These are phyloP conservation scores for Podaxis sp. DNA, from an alignment of 768 basidiomycete genomes.

Conservation along the genomic window DNA sequence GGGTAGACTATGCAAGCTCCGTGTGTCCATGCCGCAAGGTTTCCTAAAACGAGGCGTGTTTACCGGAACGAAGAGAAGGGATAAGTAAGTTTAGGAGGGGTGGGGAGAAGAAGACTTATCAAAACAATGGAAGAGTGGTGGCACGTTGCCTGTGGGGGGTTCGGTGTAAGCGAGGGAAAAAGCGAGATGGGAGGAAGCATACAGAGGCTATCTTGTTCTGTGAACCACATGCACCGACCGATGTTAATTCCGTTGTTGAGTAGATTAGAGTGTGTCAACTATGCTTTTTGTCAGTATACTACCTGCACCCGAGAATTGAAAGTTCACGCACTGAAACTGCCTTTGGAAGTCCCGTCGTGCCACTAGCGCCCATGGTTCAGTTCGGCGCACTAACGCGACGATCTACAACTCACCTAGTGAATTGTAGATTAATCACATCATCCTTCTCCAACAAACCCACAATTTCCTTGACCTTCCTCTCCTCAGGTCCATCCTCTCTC, in stretches of 20 bases:
- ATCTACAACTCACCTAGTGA: conserved; percentile 61
- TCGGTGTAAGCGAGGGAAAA: neutral
- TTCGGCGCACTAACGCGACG: neutral
- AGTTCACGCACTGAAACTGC: conserved; percentile 67
- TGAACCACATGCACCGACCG: conserved; percentile 69
- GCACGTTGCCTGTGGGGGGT: conserved; percentile 65
- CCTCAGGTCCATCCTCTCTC: conserved; percentile 52
- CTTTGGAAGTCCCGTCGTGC: conserved; percentile 80
- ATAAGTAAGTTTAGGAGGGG: conserved; percentile 14
- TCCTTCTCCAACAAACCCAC: conserved; percentile 46
- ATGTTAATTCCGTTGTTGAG: conserved; percentile 77
- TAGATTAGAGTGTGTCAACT: conserved; percentile 80
- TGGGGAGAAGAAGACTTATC: conserved; percentile 56
- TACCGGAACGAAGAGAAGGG: conserved; percentile 13
- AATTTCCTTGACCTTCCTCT: conserved; percentile 41
- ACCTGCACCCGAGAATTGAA: neutral
- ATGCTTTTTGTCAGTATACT: neutral
- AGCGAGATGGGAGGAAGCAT: conserved; percentile 2
- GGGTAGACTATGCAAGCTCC: conserved; percentile 77
- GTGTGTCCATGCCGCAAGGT: conserved; percentile 76
- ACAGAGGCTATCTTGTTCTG: conserved; percentile 70
- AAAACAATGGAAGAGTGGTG: conserved; percentile 87
- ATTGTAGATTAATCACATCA: conserved; percentile 82
- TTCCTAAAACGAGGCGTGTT: conserved; percentile 77
- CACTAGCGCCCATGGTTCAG: conserved; percentile 39